Conservation (phyloP, 1,139 yeast species). For the Cylindricascospora bacillispora region DNA sequence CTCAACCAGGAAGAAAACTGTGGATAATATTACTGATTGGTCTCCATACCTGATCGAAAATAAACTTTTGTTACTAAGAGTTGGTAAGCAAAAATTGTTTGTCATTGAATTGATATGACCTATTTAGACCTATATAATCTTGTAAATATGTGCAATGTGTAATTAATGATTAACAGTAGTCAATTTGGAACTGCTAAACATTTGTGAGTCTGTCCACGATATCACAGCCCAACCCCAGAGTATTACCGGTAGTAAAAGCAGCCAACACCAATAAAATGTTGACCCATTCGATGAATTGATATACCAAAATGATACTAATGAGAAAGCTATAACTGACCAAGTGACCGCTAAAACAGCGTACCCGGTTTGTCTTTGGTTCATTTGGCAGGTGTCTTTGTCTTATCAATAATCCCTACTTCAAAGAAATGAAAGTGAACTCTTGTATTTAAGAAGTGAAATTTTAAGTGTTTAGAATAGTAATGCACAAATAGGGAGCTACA, state of each 20-base stretch:
- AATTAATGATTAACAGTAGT: neutral
- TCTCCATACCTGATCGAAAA: slow-evolving; percentile 45
- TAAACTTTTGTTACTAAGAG: slow-evolving; percentile 48
- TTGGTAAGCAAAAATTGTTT: slow-evolving; percentile 61
- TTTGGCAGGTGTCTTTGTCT: no score
- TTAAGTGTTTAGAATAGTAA: no score
- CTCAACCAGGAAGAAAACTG: slow-evolving; percentile 42
- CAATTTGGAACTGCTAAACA: slow-evolving; percentile 19
- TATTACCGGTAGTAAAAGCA: slow-evolving; percentile 14
- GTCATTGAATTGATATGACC: slow-evolving; percentile 34
- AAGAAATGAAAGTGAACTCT: no score
- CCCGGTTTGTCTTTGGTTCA: slow-evolving; percentile 4
- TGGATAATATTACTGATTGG: slow-evolving; percentile 30
- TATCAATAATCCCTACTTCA: no score
- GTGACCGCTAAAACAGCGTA: slow-evolving; percentile 1
- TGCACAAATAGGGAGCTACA: no score
- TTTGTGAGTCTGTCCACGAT: slow-evolving; percentile 20
- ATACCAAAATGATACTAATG: slow-evolving; percentile 1
- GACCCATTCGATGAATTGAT: slow-evolving; percentile 1
- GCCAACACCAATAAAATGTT: slow-evolving; percentile 15
- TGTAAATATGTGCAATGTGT: slow-evolving; percentile 2
- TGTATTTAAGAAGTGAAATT: no score
- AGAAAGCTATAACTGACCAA: slow-evolving; percentile 1
- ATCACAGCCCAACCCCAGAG: slow-evolving; percentile 21
- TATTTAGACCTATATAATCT: slow-evolving; percentile 3